phyloP scores from a whole-genome alignment of 163 green algal genomes.

The Volvox carteri region DNA sequence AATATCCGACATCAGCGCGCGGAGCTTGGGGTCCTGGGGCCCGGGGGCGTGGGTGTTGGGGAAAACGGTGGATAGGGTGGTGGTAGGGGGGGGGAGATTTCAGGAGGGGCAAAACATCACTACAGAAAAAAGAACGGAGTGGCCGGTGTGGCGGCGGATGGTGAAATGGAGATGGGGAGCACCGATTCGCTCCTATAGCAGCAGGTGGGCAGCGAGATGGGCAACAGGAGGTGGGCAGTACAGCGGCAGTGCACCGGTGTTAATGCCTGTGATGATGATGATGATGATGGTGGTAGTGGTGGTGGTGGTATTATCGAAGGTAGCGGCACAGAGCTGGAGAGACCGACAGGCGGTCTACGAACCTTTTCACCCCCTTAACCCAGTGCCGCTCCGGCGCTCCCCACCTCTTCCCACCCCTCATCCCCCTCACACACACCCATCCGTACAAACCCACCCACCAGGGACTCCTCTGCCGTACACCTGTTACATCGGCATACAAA shows the following conservation, averaged over 20 bases:
- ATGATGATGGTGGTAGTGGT: background rate
- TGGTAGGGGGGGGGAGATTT: background rate
- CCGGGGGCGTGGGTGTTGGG: background rate
- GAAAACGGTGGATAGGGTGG: background rate
- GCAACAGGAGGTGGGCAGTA: too few relatives aligned
- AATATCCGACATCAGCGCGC: constrained; percentile 39
- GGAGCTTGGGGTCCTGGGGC: constrained; percentile 44
- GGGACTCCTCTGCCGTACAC: constrained; percentile 18
- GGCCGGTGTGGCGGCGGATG: too few relatives aligned
- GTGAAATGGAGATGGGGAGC: too few relatives aligned
- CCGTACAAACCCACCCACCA: constrained; percentile 18
- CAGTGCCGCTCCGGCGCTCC: too few relatives aligned
- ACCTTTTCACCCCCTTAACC: too few relatives aligned
- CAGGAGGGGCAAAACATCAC: too few relatives aligned
- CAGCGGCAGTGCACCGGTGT: background rate
- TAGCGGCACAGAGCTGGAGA: background rate
- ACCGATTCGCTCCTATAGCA: too few relatives aligned
- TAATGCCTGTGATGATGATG: background rate
- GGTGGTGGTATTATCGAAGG: background rate
- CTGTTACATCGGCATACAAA: constrained; percentile 38
- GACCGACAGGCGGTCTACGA: background rate
- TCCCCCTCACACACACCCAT: background rate
- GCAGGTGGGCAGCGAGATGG: too few relatives aligned
- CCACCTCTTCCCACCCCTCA: background rate
- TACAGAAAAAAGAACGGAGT: too few relatives aligned